Evolutionary conservation across 495 filamentous ascomycete species (phyloP).

Genomic region (Xylaria acuta): DNA sequence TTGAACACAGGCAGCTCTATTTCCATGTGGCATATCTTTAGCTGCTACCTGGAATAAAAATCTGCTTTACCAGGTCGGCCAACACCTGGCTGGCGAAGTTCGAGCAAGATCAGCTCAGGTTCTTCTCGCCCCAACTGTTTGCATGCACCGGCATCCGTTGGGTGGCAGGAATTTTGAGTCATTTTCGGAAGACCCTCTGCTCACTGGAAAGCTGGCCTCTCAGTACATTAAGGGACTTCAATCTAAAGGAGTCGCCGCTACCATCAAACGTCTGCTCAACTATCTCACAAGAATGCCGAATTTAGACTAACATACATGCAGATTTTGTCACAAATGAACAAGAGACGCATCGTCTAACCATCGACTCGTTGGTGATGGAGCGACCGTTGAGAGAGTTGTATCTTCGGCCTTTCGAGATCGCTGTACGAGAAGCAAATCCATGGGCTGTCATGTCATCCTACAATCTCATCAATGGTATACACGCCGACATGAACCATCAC

Average conservation of each 20-base stretch:
- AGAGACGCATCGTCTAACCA: conserved; percentile 77
- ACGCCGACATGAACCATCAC: conserved; percentile 75
- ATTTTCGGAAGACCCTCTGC: conserved; percentile 81
- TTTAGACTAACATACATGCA: conserved; percentile 41
- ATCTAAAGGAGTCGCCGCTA: conserved; percentile 74
- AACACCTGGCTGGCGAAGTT: conserved; percentile 73
- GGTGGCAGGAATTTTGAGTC: conserved; percentile 88
- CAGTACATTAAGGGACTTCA: conserved; percentile 78
- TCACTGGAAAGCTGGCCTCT: conserved; percentile 78
- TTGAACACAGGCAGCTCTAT: conserved; percentile 65
- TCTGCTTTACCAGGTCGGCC: conserved; percentile 70
- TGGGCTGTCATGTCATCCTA: conserved; percentile 88
- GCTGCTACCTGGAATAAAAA: conserved; percentile 80
- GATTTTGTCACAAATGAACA: conserved; percentile 87
- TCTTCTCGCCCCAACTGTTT: conserved; percentile 80
- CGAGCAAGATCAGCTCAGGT: conserved; percentile 76
- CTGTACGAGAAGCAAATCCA: conserved; percentile 76
- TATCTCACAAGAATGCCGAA: conserved; percentile 8
- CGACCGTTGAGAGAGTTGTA: conserved; percentile 82
- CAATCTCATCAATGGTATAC: conserved; percentile 79
- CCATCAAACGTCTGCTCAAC: conserved; percentile 69
- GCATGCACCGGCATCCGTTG: conserved; percentile 80
- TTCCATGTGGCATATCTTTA: conserved; percentile 77
- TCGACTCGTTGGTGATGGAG: conserved; percentile 73
- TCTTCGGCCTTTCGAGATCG: conserved; percentile 81